phyloP scores from a whole-genome alignment of 2,329 filamentous ascomycete genomes.

The Colletotrichum lini region DNA sequence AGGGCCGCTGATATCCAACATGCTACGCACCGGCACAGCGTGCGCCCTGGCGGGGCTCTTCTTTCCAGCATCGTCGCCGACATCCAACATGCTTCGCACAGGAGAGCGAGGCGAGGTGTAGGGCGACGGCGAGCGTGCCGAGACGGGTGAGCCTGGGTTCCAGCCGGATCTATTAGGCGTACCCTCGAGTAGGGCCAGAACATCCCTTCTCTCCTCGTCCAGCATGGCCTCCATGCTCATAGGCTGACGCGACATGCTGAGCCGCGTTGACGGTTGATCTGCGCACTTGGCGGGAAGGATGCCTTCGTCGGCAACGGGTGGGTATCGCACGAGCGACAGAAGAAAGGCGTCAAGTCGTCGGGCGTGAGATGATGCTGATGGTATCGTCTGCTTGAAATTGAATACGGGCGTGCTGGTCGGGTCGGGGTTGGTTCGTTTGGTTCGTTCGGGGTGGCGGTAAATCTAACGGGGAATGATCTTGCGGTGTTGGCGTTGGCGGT shows the following conservation, averaged over 20 bases:
- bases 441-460: slow-evolving; percentile 2
- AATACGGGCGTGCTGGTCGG: slow-evolving; percentile 6
- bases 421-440: not conserved
- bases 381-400: slow-evolving; percentile 21
- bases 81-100: slow-evolving; percentile 77
- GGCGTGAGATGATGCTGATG: slow-evolving; percentile 2
- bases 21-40: slow-evolving; percentile 73
- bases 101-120: slow-evolving; percentile 74
- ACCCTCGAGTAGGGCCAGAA: slow-evolving; percentile 77
- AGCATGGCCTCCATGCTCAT: slow-evolving; percentile 85
- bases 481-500: slow-evolving; percentile 43
- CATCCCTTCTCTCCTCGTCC: slow-evolving; percentile 83
- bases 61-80: slow-evolving; percentile 60
- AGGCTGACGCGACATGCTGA: slow-evolving; percentile 55
- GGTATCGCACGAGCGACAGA: slow-evolving; percentile 15
- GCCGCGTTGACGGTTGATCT: not conserved
- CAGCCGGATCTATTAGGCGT: slow-evolving; percentile 49
- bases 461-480: slow-evolving; percentile 49
- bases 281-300: slow-evolving; percentile 7
- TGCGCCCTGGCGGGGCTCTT: slow-evolving; percentile 54
- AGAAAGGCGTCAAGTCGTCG: slow-evolving; percentile 1
- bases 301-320: slow-evolving; percentile 12
- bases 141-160: slow-evolving; percentile 51
- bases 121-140: slow-evolving; percentile 66
- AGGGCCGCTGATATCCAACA: slow-evolving; percentile 71